These are phyloP conservation scores for Sanghuangporus sanghuang DNA, from an alignment of 1,284 basidiomycete species.

Conservation along the genomic window DNA sequence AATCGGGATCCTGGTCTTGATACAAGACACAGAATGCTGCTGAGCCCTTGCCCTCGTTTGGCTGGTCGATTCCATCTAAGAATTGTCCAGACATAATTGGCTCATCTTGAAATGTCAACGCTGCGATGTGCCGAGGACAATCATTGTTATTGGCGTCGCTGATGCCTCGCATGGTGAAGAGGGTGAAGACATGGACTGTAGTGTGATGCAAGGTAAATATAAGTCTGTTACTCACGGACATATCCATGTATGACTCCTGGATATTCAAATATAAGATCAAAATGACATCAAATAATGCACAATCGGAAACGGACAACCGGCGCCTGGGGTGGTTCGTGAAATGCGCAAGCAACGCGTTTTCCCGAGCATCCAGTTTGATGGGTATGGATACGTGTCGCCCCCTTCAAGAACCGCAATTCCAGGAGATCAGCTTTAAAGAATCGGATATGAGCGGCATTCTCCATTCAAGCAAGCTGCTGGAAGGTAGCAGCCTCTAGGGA, in stretches of 20 bases:
- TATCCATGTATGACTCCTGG: not conserved
- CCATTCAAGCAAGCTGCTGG: not conserved
- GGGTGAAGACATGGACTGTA: not conserved
- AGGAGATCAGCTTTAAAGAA: not conserved
- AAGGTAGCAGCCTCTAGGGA: not conserved
- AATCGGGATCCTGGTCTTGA: not conserved
- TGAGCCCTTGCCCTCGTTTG: not conserved
- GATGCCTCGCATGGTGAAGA: not conserved
- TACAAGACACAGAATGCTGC: not conserved
- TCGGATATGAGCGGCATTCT: conserved; percentile 2
- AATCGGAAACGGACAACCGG: not conserved
- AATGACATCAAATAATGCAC: not conserved
- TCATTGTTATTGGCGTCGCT: not conserved
- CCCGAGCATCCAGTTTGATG: not conserved
- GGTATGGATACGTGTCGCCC: conserved; percentile 6
- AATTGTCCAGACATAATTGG: not conserved
- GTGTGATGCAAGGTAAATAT: not conserved
- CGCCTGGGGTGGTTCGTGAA: not conserved
- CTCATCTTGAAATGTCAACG: not conserved
- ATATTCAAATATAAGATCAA: not conserved
- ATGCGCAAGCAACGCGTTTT: not conserved
- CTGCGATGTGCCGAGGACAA: not conserved
- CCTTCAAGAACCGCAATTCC: conserved; percentile 1
- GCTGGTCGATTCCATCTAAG: not conserved
- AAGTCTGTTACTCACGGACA: not conserved